phyloP scores from a whole-genome alignment of 202 grass and related monocot species.

The Setaria italica region DNA sequence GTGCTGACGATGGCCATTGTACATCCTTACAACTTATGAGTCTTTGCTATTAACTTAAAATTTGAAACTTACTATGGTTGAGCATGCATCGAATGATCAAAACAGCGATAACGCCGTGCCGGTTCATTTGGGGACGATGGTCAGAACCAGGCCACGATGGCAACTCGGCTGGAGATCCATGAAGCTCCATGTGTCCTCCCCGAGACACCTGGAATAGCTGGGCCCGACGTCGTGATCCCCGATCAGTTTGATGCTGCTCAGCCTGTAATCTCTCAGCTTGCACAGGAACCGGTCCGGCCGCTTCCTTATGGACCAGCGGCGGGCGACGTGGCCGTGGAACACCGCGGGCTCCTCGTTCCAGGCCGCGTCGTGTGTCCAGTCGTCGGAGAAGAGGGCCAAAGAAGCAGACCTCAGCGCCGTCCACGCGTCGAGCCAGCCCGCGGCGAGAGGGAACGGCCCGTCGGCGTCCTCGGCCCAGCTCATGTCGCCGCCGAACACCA shows the following conservation, averaged over 20 bases:
- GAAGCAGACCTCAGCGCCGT: not conserved
- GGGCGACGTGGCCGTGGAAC: not conserved
- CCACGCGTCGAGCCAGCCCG: constrained; percentile 37
- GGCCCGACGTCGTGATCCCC: not conserved
- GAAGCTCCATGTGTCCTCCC: too few relatives aligned
- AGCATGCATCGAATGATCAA: too few relatives aligned
- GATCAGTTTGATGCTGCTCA: constrained; percentile 21
- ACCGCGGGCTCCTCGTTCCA: not conserved
- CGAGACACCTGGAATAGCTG: too few relatives aligned
- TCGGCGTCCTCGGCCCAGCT: not conserved
- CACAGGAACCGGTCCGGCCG: constrained; percentile 37
- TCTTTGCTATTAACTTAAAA: not conserved
- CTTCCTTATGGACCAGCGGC: not conserved
- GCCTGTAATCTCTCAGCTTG: constrained; percentile 45
- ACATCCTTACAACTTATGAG: not conserved
- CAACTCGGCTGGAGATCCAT: constrained; percentile 23
- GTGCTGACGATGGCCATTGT: not conserved
- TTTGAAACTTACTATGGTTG: not conserved
- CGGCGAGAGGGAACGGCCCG: not conserved
- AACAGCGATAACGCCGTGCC: not conserved
- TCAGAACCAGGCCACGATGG: constrained; percentile 44
- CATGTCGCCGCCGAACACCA: not conserved
- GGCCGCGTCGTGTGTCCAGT: not conserved
- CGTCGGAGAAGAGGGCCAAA: not conserved
- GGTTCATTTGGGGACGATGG: constrained; percentile 12